Evolutionary conservation across 768 basidiomycete genomes (phyloP).

Genomic region (Collybia sp.): DNA sequence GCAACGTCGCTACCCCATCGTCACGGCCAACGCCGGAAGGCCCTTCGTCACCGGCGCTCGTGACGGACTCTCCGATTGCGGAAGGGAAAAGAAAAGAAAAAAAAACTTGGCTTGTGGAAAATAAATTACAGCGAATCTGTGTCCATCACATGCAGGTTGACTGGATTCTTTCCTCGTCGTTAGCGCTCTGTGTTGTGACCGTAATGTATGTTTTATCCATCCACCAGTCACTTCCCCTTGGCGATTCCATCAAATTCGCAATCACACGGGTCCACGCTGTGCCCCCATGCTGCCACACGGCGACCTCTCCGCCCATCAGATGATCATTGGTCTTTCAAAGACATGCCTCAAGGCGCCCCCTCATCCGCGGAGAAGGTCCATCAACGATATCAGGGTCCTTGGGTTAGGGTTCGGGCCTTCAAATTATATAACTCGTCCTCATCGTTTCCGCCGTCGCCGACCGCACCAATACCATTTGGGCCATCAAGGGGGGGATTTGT

Average conservation of each 20-base stretch:
- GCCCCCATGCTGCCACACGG: too few species aligned
- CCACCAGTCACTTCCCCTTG: conserved; percentile 1
- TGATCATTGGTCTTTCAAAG: neutral
- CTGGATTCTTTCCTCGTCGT: too few species aligned
- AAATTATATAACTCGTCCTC: conserved; percentile 1
- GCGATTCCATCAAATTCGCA: neutral
- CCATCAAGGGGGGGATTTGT: neutral
- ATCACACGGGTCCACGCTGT: neutral
- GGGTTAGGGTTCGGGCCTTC: conserved; percentile 5
- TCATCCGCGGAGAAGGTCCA: too few species aligned
- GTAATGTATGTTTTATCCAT: too few species aligned
- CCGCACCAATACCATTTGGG: neutral
- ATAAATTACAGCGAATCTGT: too few species aligned
- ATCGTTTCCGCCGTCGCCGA: conserved; percentile 4
- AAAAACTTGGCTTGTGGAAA: too few species aligned
- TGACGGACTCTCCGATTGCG: conserved; percentile 45
- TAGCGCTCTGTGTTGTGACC: too few species aligned
- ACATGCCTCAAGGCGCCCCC: too few species aligned
- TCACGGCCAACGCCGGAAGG: conserved; percentile 57
- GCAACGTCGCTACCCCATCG: conserved; percentile 53
- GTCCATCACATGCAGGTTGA: too few species aligned
- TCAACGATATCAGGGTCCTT: neutral
- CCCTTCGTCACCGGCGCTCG: conserved; percentile 53
- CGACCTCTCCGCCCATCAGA: neutral
- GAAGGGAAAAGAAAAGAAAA: conserved; percentile 5